Evolutionary conservation across 106 monocot genomes (phyloP).

Genomic region (Allium sativum): DNA sequence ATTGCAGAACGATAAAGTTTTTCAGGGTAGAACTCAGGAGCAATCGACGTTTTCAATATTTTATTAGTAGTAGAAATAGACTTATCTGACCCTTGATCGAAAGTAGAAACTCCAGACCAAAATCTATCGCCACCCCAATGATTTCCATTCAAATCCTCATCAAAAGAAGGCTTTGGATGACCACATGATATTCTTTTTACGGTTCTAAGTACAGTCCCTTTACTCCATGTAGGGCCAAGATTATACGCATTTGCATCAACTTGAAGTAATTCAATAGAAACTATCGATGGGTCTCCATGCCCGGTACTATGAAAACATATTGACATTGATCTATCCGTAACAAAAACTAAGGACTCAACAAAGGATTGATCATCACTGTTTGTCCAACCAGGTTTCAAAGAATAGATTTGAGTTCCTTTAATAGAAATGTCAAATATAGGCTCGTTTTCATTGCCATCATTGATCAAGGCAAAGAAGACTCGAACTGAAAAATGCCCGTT

Average conservation of each 20-base stretch:
- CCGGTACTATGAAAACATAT: conserved; percentile 91
- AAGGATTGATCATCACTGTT: conserved; percentile 65
- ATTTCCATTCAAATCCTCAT: conserved; percentile 72
- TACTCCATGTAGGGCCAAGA: conserved; percentile 38
- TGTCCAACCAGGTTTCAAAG: conserved; percentile 82
- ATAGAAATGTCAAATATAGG: conserved; percentile 88
- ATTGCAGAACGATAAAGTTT: conserved; percentile 84
- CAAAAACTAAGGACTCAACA: conserved; percentile 63
- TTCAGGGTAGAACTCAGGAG: conserved; percentile 77
- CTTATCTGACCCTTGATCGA: conserved; percentile 44
- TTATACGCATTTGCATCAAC: conserved; percentile 58
- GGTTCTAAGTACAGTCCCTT: conserved; percentile 51
- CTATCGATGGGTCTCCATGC: conserved; percentile 86
- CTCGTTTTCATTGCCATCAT: conserved; percentile 51
- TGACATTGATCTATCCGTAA: conserved; percentile 36
- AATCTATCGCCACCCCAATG: conserved; percentile 94
- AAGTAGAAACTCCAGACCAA: conserved; percentile 51
- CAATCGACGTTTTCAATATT: conserved; percentile 38
- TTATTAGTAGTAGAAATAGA: conserved; percentile 64
- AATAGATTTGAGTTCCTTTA: conserved; percentile 77
- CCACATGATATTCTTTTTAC: conserved; percentile 81
- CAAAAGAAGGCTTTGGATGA: conserved; percentile 62
- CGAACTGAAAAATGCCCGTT: conserved; percentile 62
- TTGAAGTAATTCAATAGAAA: conserved; percentile 88
- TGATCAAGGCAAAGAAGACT: conserved; percentile 63